phyloP scores from a whole-genome alignment of 139 green algal genomes.

The Raphidocelis subcapitata region DNA sequence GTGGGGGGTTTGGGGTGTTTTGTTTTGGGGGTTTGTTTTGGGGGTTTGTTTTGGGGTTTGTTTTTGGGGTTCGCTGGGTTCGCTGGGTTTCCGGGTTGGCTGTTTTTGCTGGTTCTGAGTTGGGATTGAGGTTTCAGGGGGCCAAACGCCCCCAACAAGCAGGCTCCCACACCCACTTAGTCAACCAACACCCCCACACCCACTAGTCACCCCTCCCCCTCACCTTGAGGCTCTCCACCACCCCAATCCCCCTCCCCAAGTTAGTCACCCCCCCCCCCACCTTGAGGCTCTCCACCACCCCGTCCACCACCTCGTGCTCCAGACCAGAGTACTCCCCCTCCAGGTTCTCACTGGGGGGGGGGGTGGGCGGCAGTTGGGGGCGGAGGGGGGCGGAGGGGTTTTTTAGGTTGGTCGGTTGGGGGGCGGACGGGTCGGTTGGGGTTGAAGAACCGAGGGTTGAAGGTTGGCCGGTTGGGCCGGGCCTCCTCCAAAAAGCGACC shows the following conservation, averaged over 20 bases:
- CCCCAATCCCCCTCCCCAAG: no score
- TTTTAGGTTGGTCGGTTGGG: neutral
- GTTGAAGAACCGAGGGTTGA: no score
- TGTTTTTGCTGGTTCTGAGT: no score
- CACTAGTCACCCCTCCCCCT: neutral
- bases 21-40: no score
- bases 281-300: slow-evolving; percentile 92
- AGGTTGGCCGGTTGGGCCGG: neutral
- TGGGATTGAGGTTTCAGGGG: no score
- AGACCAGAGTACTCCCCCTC: slow-evolving; percentile 97
- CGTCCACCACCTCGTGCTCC: slow-evolving; percentile 92
- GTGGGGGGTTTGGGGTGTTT: no score
- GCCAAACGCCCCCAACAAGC: no score
- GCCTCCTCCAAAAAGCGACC: no score
- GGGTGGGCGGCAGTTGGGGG: neutral
- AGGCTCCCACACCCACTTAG: no score
- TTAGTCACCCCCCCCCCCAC: slow-evolving; percentile 5
- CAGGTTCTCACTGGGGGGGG: slow-evolving; percentile 59
- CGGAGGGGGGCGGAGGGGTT: neutral
- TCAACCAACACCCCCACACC: neutral
- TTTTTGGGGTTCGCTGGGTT: no score
- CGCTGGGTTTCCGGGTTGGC: no score
- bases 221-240: neutral
- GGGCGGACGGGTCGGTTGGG: neutral
- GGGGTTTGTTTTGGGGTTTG: no score